A percentile compares a stretch with the other conserved stretches of the same genome.
Conservation (phyloP, 2,329 filamentous ascomycete species). For the Colletotrichum sp. region DNA sequence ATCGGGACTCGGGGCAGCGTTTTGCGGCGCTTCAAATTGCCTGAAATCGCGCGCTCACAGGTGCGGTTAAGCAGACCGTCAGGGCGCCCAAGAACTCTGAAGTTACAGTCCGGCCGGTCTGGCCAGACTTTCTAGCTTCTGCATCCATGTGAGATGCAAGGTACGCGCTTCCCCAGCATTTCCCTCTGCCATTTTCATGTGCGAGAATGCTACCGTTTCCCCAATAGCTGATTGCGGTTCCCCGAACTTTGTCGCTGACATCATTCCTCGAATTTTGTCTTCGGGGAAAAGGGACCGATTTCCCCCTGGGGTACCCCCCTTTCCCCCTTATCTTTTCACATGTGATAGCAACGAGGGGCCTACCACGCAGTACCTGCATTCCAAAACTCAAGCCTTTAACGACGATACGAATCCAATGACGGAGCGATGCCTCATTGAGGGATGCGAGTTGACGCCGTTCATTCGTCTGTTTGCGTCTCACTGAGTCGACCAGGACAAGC, state of each 20-base stretch:
- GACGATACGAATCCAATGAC: neutral
- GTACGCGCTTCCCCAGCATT: conserved; percentile 16
- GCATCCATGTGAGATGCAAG: conserved; percentile 13
- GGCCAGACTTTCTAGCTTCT: neutral
- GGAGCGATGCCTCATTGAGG: neutral
- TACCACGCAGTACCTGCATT: neutral
- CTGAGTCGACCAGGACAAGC: conserved; percentile 1
- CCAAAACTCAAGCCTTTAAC: neutral
- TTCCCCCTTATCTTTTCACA: conserved; percentile 17
- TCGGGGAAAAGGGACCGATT: conserved; percentile 14
- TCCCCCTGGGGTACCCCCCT: conserved; percentile 3
- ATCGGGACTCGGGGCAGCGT: conserved; percentile 8
- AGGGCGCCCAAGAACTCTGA: neutral
- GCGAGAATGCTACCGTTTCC: conserved; percentile 1
- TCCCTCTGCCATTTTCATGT: neutral
- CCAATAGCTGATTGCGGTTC: neutral
- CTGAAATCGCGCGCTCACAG: conserved; percentile 8
- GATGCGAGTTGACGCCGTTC: neutral
- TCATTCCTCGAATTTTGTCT: conserved; percentile 7
- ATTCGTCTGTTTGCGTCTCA: conserved; percentile 16
- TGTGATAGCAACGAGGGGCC: conserved; percentile 16
- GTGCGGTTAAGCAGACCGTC: conserved; percentile 2
- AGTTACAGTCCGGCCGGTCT: neutral
- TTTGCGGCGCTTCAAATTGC: conserved; percentile 18
- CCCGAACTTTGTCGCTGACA: conserved; percentile 13